Percentiles rank a stretch among this genome's conserved stretches.
phyloP scores from a whole-genome alignment of 106 monocot genomes.

The Phalaenopsis aphrodite region DNA sequence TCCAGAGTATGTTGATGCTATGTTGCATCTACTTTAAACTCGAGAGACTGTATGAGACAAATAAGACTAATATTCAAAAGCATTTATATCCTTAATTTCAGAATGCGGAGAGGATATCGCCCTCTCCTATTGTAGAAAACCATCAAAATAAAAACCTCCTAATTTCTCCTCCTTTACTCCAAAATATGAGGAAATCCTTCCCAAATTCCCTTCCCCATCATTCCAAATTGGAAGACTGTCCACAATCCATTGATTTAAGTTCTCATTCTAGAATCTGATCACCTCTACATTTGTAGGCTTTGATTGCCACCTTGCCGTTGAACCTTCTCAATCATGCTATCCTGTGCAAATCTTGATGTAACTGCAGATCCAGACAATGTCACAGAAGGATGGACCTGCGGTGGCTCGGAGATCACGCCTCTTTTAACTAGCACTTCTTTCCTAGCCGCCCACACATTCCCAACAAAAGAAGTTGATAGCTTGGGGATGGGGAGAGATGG shows the following conservation, averaged over 20 bases:
- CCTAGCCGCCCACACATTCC: constrained; percentile 43
- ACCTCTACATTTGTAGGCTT: constrained; percentile 35
- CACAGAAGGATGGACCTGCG: background rate
- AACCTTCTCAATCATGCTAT: constrained; percentile 89
- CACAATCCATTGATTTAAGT: constrained; percentile 4
- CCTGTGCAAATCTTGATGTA: constrained; percentile 67
- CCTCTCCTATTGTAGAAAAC: constrained; percentile 9
- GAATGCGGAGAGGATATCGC: constrained; percentile 15
- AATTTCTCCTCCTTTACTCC: constrained; percentile 10
- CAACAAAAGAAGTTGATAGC: background rate
- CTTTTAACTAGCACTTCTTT: constrained; percentile 30
- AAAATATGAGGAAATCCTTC: constrained; percentile 4
- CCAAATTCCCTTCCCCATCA: constrained; percentile 8
- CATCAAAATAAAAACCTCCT: background rate
- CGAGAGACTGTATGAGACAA: constrained; percentile 24
- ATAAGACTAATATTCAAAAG: constrained; percentile 6
- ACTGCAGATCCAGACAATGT: constrained; percentile 8
- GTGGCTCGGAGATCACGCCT: constrained; percentile 3
- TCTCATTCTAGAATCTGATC: constrained; percentile 18
- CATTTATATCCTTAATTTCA: constrained; percentile 31
- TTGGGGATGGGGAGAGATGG: constrained; percentile 4
- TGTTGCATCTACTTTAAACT: constrained; percentile 24
- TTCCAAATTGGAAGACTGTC: constrained; percentile 15
- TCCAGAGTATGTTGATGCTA: constrained; percentile 10
- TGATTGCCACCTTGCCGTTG: constrained; percentile 76